Evolutionary conservation across 176 grass and related monocot genomes (phyloP).

Genomic region (Oryza brachyantha): DNA sequence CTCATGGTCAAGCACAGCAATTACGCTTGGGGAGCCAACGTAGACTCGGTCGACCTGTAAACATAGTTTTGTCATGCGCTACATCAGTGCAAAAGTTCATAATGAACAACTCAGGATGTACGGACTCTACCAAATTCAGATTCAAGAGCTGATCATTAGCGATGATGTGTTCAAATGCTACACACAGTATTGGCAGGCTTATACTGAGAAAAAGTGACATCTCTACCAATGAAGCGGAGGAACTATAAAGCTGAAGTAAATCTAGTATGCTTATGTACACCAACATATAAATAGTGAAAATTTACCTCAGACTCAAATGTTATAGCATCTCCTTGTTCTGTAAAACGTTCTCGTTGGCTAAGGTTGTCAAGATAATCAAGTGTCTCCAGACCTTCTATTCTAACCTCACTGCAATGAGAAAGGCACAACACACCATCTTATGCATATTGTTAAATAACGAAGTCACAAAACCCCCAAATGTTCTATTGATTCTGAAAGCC

Average conservation of each 20-base stretch:
- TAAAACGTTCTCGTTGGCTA: slow-evolving; percentile 58
- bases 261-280: background rate
- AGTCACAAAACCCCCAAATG: background rate
- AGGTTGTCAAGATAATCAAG: slow-evolving; percentile 83
- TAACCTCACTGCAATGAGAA: slow-evolving; percentile 54
- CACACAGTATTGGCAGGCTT: background rate
- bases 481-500: slow-evolving; percentile 1
- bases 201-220: background rate
- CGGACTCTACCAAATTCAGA: background rate
- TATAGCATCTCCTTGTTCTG: slow-evolving; percentile 78
- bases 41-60: slow-evolving; percentile 84
- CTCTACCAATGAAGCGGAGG: background rate
- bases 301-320: slow-evolving; percentile 86
- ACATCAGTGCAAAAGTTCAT: background rate
- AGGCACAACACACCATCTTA: background rate
- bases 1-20: slow-evolving; percentile 93
- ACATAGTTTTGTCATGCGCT: background rate
- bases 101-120: background rate
- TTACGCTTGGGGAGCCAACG: slow-evolving; percentile 67
- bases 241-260: background rate
- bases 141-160: background rate
- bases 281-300: background rate
- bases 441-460: background rate
- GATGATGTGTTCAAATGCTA: background rate
- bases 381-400: slow-evolving; percentile 84